Evolutionary conservation across 1,139 yeast species (phyloP), one percentile per base, ranked within the genome.

Genomic region (Williopsis jadinii): DNA sequence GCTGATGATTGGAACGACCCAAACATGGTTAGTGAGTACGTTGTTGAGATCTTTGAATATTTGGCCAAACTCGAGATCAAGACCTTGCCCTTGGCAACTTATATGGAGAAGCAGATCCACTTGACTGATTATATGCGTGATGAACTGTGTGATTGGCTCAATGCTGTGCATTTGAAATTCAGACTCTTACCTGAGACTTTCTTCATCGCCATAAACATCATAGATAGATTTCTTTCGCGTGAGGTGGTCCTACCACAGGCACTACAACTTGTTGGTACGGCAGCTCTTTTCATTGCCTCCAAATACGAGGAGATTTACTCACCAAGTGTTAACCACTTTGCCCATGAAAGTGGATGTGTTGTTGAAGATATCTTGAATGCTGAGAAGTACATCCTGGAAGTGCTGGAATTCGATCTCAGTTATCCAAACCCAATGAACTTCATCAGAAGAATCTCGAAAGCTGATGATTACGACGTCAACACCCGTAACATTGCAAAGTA

Each of bases 371-470:
- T 90, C 41, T 71, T 88, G 53, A 84, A 80, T 57, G 95, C 95
- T 32, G 97, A 90, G 62, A 83, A 82, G 58, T 83, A 78, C 56
- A 82, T 90, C 41, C 66, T 90, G 45, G 84, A 85, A 52, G 79
- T 82, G 34, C 68, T 90, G 42, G 75, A 80, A 50, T 90, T 84
- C 62, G 85, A 86, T 60, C 71, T 88, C 56, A 83, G 86, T 55
- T 87, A 84, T 59, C 96, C 97, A 41, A 87, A 87, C 59, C 97
- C 97, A 45, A 84, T 90, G 88, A 88, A 88, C 64, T 90, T 88
- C 59, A 68, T 90, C 55, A 78, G 97, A 61, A 76, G 97, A 60
- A 86, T 87, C 44, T 86, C 95, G 39, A 87, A 87, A 62, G 97
- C 97, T 33, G 97, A 90, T 63, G 92, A 86, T 62, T 90, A 88